Conservation (phyloP, 2,329 filamentous ascomycete species). For the Diaporthe helianthi region DNA sequence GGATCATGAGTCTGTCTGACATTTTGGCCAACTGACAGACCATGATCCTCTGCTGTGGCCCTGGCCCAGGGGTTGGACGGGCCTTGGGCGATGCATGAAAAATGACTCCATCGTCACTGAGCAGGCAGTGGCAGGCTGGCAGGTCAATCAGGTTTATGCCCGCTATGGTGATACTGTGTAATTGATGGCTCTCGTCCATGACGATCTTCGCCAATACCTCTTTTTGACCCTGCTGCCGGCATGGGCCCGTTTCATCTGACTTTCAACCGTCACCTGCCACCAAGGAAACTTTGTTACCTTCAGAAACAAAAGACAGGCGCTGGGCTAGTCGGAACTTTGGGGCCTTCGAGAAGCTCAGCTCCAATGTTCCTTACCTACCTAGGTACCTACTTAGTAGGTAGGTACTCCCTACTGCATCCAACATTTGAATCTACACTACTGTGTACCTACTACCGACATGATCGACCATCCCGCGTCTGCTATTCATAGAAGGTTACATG, state of each 20-base stretch:
- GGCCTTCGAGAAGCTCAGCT: slow-evolving; percentile 9
- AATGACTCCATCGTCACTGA: slow-evolving; percentile 3
- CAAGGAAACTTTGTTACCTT: not conserved
- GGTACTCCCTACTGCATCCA: not conserved
- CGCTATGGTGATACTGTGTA: not conserved
- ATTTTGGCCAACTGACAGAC: not conserved
- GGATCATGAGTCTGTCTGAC: slow-evolving; percentile 16
- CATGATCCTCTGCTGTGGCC: not conserved
- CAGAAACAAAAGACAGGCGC: not conserved
- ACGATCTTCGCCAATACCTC: slow-evolving; percentile 27
- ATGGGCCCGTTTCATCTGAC: slow-evolving; percentile 18
- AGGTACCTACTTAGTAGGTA: no score
- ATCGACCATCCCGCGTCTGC: slow-evolving; percentile 13
- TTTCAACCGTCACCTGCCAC: slow-evolving; percentile 12
- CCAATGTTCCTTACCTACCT: no score
- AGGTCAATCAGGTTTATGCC: slow-evolving; percentile 4
- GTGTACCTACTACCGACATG: not conserved
- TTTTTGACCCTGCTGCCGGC: not conserved
- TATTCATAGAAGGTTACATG: slow-evolving; percentile 22
- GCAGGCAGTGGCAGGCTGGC: no score
- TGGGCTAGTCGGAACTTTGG: not conserved
- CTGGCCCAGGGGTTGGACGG: slow-evolving; percentile 12
- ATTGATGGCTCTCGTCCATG: not conserved
- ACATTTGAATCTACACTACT: slow-evolving; percentile 8
- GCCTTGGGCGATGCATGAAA: slow-evolving; percentile 5